Evolutionary conservation across 2,329 filamentous ascomycete species (phyloP), one percentile per base, ranked within the genome.

Genomic region (Calonectria montana): DNA sequence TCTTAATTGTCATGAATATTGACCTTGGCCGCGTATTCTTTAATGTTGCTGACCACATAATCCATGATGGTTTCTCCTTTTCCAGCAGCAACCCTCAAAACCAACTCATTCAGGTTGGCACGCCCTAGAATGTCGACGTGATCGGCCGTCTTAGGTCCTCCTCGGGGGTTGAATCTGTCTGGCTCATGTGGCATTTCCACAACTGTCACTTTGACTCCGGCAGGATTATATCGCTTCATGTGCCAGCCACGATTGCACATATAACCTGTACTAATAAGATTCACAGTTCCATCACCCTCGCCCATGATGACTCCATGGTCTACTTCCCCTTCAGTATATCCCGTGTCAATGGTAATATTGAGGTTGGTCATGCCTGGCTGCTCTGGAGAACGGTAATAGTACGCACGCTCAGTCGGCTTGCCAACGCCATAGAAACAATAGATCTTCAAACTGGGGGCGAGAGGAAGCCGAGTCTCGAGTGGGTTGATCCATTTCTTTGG

Each of bases 161-260:
- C 91, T 66, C 97, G 88, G 0, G 97, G 95, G 77, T 92, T 96
- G 82, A 98, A 99, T 21, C 94, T 87, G 78, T 98, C 96, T 1
- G 97, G 97, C 80, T 98, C 96, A 81, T 99, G 97, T 1, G 93
- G 94, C 97, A 99, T 99, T 86, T 99, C 97, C 73, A 93, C 95
- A 0, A 96, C 94, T 47, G 92, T 97, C 74, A 99, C 87, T 78
- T 95, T 91, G 37, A 93, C 89, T 2, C 93, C 92, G 0, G 95
- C 93, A 0, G 97, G 97, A 79, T 99, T 99, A 82, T 97, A 99
- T 41, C 97, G 90, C 83, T 95, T 95, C 83, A 98, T 94, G 70
- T 92, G 92, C 97, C 97, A 99, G 3, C 97, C 97, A 78, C 93
- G 95, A 77, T 95, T 93, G 83, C 97, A 99, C 97, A 99, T 98